Evolutionary conservation across 1,284 basidiomycete genomes (phyloP).

Genomic region (Acaromyces ingoldii): DNA sequence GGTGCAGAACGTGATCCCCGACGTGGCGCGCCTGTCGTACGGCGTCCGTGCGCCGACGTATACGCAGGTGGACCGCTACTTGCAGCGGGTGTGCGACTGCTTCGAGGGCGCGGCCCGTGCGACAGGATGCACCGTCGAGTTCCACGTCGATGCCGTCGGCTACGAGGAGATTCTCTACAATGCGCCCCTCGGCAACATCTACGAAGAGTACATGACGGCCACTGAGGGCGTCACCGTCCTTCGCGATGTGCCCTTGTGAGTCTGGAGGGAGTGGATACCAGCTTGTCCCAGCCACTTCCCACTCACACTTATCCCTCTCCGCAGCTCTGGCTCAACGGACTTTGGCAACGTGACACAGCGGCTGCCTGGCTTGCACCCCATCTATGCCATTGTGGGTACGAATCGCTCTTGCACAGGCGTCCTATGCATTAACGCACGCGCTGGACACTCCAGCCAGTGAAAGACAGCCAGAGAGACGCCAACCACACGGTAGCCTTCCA

Average conservation of each 20-base stretch:
- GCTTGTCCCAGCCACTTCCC: background rate
- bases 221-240: too few relatives aligned
- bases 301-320: background rate
- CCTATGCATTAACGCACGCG: too few relatives aligned
- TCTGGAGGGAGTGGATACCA: too few relatives aligned
- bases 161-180: constrained; percentile 50
- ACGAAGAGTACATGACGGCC: constrained; percentile 9
- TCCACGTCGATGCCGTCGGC: constrained; percentile 48
- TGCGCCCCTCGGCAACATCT: constrained; percentile 12
- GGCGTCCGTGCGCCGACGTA: constrained; percentile 64
- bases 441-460: too few relatives aligned
- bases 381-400: constrained; percentile 51
- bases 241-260: too few relatives aligned
- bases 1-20: constrained; percentile 63
- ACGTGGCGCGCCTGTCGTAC: constrained; percentile 67
- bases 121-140: constrained; percentile 63
- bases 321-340: constrained; percentile 47
- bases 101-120: constrained; percentile 70
- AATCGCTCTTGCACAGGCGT: too few relatives aligned
- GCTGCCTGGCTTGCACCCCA: constrained; percentile 48
- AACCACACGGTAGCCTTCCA: constrained; percentile 50
- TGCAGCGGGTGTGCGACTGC: constrained; percentile 60
- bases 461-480: constrained; percentile 29
- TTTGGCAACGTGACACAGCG: constrained; percentile 52
- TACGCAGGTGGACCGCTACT: constrained; percentile 58